Evolutionary conservation across 176 grass and related monocot genomes (phyloP).

Genomic region (maize (Zea mays)): Zm-B73-REFERENCE-NAM-5.0 NC_050103.1:37689501-37690000

Average conservation of each 20-base stretch:
- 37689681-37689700: background rate
- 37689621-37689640: background rate
- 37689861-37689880: slow-evolving; percentile 72
- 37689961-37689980: slow-evolving; percentile 61
- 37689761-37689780: background rate
- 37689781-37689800: slow-evolving; percentile 27
- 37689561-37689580: background rate
- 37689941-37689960: slow-evolving; percentile 62
- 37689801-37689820: slow-evolving; percentile 16
- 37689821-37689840: slow-evolving; percentile 17
- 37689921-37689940: slow-evolving; percentile 66
- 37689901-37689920: slow-evolving; percentile 63
- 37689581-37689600: background rate
- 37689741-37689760: background rate
- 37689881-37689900: slow-evolving; percentile 62
- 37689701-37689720: background rate
- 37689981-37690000: slow-evolving; percentile 53
- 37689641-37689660: background rate
- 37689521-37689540: background rate
- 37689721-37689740: background rate
- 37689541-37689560: background rate
- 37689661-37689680: background rate
- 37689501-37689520: background rate
- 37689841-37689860: slow-evolving; percentile 40
- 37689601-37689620: background rate